Evolutionary conservation across 805 yeast genomes (phyloP).

Genomic region (Debaryomyces maramus): DNA sequence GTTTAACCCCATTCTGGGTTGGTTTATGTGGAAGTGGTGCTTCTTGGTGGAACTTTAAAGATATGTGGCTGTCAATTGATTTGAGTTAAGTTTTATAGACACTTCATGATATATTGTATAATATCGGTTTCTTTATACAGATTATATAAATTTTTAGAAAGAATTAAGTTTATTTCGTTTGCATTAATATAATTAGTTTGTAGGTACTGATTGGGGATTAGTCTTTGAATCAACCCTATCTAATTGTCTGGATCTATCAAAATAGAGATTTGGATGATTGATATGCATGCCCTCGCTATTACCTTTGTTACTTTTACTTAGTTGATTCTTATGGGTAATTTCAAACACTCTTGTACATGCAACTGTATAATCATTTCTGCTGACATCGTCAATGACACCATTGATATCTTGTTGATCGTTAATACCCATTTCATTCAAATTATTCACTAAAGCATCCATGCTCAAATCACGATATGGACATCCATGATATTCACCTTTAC

Average conservation of each 20-base stretch:
- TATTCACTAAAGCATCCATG: conserved; percentile 57
- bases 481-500: conserved; percentile 75
- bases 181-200: conserved; percentile 1
- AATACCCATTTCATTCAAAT: conserved; percentile 65
- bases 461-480: conserved; percentile 86
- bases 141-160: not conserved
- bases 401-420: conserved; percentile 55
- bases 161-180: not conserved
- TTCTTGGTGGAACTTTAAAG: conserved; percentile 42
- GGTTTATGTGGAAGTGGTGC: conserved; percentile 47
- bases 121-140: not conserved
- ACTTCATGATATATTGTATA: conserved; percentile 1
- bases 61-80: conserved; percentile 36
- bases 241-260: conserved; percentile 68
- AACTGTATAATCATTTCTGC: conserved; percentile 68
- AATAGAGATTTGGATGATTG: conserved; percentile 85
- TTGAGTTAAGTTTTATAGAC: conserved; percentile 12
- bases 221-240: conserved; percentile 29
- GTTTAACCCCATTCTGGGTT: conserved; percentile 48
- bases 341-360: conserved; percentile 93
- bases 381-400: conserved; percentile 66
- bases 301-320: conserved; percentile 36
- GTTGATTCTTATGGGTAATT: conserved; percentile 52
- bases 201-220: conserved; percentile 2
- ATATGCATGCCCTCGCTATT: conserved; percentile 59